These are phyloP conservation scores for Syncephalis fuscata DNA, from an alignment of 371 early-diverging fungal species.

Conservation along the genomic window DNA sequence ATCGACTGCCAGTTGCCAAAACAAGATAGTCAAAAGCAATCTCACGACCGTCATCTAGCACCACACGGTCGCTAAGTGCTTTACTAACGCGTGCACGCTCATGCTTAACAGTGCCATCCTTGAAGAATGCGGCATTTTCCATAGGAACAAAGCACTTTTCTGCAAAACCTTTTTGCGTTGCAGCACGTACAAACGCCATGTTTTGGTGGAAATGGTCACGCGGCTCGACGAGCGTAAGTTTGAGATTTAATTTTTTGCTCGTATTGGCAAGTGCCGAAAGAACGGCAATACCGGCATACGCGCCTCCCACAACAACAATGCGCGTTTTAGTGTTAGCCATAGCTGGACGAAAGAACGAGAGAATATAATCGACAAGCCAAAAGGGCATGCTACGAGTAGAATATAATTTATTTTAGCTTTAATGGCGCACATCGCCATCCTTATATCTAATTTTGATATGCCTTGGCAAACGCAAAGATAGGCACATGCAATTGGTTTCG, in stretches of 20 bases:
- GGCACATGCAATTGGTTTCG: too few species aligned
- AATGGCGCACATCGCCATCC: too few species aligned
- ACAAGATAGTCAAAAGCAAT: conserved; percentile 50
- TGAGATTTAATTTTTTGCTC: neutral
- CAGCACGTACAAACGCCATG: neutral
- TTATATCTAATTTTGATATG: too few species aligned
- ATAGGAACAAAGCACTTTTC: neutral
- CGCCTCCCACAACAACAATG: neutral
- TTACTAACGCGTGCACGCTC: neutral
- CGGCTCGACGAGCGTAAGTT: neutral
- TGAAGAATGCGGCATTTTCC: neutral
- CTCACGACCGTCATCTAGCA: conserved; percentile 21
- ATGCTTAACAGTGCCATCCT: neutral
- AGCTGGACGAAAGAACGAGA: too few species aligned
- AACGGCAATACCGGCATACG: neutral
- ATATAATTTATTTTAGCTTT: too few species aligned
- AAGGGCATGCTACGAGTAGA: too few species aligned
- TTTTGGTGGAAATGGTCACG: neutral
- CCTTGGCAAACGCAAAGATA: too few species aligned
- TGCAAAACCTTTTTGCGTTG: neutral
- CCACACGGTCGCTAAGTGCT: conserved; percentile 5
- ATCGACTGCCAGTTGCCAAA: conserved; percentile 46
- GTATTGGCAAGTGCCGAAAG: neutral
- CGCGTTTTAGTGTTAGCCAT: neutral
- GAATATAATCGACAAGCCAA: too few species aligned